phyloP scores from a whole-genome alignment of 139 green algal genomes.

The Deuterostichococcus epilithicus region DNA sequence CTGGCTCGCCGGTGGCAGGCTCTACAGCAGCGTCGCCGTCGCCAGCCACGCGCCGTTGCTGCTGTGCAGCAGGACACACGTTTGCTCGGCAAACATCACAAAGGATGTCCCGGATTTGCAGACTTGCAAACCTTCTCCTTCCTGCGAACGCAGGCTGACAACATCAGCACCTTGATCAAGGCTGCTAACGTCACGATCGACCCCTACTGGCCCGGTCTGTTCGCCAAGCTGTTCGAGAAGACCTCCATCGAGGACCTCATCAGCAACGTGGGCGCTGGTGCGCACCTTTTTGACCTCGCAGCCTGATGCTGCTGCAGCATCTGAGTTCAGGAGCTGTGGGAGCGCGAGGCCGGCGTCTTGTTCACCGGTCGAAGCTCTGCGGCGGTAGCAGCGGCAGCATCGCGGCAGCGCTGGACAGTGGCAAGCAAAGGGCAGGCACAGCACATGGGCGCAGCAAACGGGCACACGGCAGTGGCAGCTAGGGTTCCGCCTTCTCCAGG shows the following conservation, averaged over 20 bases:
- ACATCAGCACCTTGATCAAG: conserved; percentile 88
- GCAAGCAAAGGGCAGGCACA: no score
- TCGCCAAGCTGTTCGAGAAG: conserved; percentile 94
- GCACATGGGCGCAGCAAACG: no score
- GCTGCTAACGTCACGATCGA: conserved; percentile 87
- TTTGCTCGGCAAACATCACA: not conserved
- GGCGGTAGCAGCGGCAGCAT: not conserved
- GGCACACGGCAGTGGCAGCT: no score
- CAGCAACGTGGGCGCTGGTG: conserved; percentile 91
- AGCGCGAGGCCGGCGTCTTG: not conserved
- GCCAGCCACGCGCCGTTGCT: no score
- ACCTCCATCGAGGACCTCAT: conserved; percentile 94
- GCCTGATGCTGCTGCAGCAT: not conserved
- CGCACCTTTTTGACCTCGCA: not conserved
- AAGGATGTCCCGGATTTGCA: not conserved
- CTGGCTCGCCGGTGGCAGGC: not conserved
- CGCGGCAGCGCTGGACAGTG: no score
- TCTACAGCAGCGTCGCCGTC: not conserved
- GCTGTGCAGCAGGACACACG: not conserved
- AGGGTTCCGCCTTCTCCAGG: no score
- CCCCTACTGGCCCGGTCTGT: conserved; percentile 95
- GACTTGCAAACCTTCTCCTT: not conserved
- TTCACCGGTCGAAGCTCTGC: not conserved
- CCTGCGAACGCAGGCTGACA: conserved; percentile 67
- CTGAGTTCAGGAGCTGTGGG: no score